Evolutionary conservation across 768 basidiomycete species (phyloP), one percentile per base, ranked within the genome.

Genomic region (Boletellus ananiceps): DNA sequence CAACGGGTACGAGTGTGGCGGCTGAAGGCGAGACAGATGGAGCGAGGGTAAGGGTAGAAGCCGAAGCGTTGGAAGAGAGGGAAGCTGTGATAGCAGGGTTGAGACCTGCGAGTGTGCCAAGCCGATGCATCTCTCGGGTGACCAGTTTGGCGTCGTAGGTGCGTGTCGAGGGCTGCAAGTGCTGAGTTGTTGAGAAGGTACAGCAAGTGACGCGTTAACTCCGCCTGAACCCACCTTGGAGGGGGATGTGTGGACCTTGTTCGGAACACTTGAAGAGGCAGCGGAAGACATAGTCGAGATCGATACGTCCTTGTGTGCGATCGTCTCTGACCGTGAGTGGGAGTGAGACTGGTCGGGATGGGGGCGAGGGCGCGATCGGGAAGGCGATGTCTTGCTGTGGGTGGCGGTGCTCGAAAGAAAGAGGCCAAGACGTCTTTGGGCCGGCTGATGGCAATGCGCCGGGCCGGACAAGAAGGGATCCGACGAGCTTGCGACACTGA

Each of bases 141-240:
- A 91, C 86, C 40, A 88, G 73, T 64, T 90, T 88, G 14, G 84
- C 75, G 69, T 88, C 86, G 66, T 88, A 89, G 1, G 86, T 87
- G 18, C 87, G 82, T 19, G 79, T 76, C 63, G 85, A 79, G 9
- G 81, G 77, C 34, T 76, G 68, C 77, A 51, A 33, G 32, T 47
- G 35, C 29, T 52, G 38, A 49, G 51, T 39, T 47, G 50, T 46
- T 44, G 21, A 47, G 23, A 57, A 33, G 46, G 32, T 23, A 46
- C 33, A 14, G 54, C 23, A 8, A 46, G 27, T 35, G 16, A 41
- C 32, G 40, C 33, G 46, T 37, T 51, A 59, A 54, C 56, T 64
- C 57, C 55, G 58, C 52, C 54, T 34, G 19, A 58, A 58, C 63
- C 38, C 51, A 65, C 70, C 59, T 70, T 70, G 44, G 69, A 55